These are phyloP conservation scores for Apiospora pterosperma DNA, from an alignment of 2,329 filamentous ascomycete species.

Conservation along the genomic window DNA sequence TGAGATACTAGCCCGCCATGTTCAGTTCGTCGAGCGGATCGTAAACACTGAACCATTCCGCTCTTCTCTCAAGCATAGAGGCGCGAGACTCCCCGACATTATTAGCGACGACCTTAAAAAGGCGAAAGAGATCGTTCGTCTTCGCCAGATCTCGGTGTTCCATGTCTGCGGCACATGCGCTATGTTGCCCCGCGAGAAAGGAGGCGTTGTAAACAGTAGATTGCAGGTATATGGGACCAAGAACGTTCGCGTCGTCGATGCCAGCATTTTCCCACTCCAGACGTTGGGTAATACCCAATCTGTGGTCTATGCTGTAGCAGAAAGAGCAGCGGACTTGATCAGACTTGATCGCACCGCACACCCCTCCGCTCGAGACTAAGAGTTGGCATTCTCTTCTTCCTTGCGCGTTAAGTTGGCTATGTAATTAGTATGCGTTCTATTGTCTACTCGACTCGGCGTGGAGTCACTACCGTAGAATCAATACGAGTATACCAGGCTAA, in stretches of 20 bases:
- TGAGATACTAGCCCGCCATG: constrained; percentile 43
- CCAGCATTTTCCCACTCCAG: constrained; percentile 17
- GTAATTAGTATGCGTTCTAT: no score
- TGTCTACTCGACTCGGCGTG: no score
- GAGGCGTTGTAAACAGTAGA: constrained; percentile 14
- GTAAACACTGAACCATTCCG: constrained; percentile 37
- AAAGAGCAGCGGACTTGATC: constrained; percentile 15
- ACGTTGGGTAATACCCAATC: constrained; percentile 13
- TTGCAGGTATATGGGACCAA: constrained; percentile 14
- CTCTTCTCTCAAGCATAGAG: constrained; percentile 35
- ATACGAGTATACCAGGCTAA: no score
- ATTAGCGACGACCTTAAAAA: constrained; percentile 27
- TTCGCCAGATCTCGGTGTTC: constrained; percentile 35
- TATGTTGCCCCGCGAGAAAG: constrained; percentile 13
- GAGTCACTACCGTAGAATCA: no score
- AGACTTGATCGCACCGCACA: no score
- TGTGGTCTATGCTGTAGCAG: constrained; percentile 15
- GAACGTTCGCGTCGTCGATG: constrained; percentile 16
- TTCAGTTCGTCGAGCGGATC: constrained; percentile 37
- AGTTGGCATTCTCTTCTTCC: no score
- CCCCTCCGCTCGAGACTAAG: no score
- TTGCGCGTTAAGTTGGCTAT: no score
- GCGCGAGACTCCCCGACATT: constrained; percentile 32
- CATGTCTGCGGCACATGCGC: constrained; percentile 46
- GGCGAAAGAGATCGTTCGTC: constrained; percentile 33